Percentiles rank a stretch among this genome's conserved stretches.
Conservation (phyloP, 73 alveolate species). For the Diophrys sp. region DNA sequence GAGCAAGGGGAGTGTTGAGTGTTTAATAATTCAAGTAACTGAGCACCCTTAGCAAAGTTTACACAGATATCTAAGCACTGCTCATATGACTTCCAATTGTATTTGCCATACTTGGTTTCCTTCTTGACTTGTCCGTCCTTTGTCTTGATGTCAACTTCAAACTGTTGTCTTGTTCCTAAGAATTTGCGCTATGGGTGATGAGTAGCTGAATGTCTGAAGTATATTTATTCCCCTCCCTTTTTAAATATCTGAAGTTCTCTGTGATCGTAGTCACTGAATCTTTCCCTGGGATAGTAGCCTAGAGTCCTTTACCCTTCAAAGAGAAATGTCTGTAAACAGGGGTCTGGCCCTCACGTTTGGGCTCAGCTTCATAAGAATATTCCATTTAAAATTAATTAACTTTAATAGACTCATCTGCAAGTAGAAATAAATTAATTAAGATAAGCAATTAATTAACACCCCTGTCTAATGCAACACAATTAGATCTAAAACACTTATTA, state of each 20-base stretch:
- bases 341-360: slow-evolving; percentile 11
- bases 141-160: neutral
- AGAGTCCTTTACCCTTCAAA: neutral
- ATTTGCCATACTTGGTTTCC: neutral
- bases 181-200: neutral
- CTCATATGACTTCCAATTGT: neutral
- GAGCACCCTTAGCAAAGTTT: neutral
- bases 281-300: neutral
- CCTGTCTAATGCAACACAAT: no score
- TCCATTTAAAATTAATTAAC: no score
- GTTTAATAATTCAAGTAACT: neutral
- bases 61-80: neutral
- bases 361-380: no score
- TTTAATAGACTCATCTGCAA: no score
- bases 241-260: neutral
- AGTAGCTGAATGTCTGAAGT: neutral
- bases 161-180: neutral
- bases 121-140: neutral
- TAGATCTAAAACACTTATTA: no score
- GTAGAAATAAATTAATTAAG: no score
- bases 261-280: neutral
- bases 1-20: no score
- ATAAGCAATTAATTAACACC: no score
- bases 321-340: slow-evolving; percentile 6
- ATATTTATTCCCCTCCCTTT: no score